Conservation (phyloP, 2,329 filamentous ascomycete genomes). For the Colletotrichum viniferum region DNA sequence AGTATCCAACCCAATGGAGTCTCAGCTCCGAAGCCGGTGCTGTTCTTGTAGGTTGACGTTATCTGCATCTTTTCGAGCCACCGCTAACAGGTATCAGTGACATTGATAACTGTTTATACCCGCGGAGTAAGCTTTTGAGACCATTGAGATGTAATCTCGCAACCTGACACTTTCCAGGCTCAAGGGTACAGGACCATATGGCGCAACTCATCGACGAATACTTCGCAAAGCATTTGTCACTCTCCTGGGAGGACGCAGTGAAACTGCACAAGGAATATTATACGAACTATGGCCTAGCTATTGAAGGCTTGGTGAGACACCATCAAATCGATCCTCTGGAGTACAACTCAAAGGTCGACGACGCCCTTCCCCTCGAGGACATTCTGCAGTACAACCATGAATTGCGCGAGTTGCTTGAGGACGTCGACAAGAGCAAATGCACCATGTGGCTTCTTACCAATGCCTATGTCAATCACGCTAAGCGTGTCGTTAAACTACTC, state of each 20-base stretch:
- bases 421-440: slow-evolving; percentile 84
- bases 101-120: slow-evolving; percentile 97
- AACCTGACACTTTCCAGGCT: slow-evolving; percentile 49
- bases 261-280: slow-evolving; percentile 92
- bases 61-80: no score
- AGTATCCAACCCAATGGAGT: slow-evolving; percentile 36
- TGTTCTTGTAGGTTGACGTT: slow-evolving; percentile 44
- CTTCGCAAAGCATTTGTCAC: slow-evolving; percentile 71
- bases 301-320: slow-evolving; percentile 90
- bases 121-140: slow-evolving; percentile 67
- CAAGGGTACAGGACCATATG: slow-evolving; percentile 89
- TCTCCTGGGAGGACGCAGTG: slow-evolving; percentile 79
- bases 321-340: slow-evolving; percentile 95
- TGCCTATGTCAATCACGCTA: slow-evolving; percentile 88
- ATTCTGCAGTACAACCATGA: slow-evolving; percentile 81
- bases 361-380: slow-evolving; percentile 85
- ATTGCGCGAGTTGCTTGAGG: slow-evolving; percentile 76
- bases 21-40: slow-evolving; percentile 38
- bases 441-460: slow-evolving; percentile 96
- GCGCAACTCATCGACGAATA: slow-evolving; percentile 75
- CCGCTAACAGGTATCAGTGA: slow-evolving; percentile 62
- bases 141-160: background rate
- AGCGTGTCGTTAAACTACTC: slow-evolving; percentile 79
- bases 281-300: slow-evolving; percentile 93
- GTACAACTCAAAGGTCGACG: slow-evolving; percentile 94